Conservation (phyloP, 495 filamentous ascomycete genomes). For the Chaetomium cochliodes region DNA sequence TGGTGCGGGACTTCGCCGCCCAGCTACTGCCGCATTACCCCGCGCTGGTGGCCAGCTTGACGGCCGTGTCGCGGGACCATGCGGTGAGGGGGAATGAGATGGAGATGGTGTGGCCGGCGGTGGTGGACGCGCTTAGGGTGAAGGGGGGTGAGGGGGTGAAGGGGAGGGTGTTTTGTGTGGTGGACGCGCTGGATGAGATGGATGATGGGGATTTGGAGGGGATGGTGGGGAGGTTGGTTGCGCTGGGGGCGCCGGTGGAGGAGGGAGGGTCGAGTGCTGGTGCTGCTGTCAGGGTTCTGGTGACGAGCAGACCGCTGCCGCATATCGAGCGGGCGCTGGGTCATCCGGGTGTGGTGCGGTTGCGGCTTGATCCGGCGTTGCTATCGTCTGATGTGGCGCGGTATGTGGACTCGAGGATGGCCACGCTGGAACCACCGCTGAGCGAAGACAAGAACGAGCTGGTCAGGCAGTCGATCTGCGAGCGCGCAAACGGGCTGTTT, state of each 20-base stretch:
- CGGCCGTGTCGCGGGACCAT: slow-evolving; percentile 17
- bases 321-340: slow-evolving; percentile 28
- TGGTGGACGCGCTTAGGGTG: slow-evolving; percentile 15
- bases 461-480: slow-evolving; percentile 23
- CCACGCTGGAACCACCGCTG: slow-evolving; percentile 24
- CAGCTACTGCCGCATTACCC: slow-evolving; percentile 41
- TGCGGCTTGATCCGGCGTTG: slow-evolving; percentile 38
- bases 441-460: slow-evolving; percentile 26
- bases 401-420: slow-evolving; percentile 30
- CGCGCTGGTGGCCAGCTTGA: slow-evolving; percentile 34
- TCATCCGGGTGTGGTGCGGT: slow-evolving; percentile 21
- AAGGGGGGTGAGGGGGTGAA: neutral
- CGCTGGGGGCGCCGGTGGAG: slow-evolving; percentile 15
- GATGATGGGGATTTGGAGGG: slow-evolving; percentile 9
- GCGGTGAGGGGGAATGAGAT: slow-evolving; percentile 24
- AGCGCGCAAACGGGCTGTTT: slow-evolving; percentile 34
- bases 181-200: slow-evolving; percentile 55
- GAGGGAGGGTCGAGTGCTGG: slow-evolving; percentile 30
- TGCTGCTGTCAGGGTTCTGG: slow-evolving; percentile 39
- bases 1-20: slow-evolving; percentile 45
- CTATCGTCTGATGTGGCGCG: slow-evolving; percentile 36
- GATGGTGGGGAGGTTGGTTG: slow-evolving; percentile 20
- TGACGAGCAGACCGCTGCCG: slow-evolving; percentile 42
- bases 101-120: slow-evolving; percentile 26
- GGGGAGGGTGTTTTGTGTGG: slow-evolving; percentile 42